phyloP scores from a whole-genome alignment of 2,329 filamentous ascomycete species.

The Monosporascus sp. region DNA sequence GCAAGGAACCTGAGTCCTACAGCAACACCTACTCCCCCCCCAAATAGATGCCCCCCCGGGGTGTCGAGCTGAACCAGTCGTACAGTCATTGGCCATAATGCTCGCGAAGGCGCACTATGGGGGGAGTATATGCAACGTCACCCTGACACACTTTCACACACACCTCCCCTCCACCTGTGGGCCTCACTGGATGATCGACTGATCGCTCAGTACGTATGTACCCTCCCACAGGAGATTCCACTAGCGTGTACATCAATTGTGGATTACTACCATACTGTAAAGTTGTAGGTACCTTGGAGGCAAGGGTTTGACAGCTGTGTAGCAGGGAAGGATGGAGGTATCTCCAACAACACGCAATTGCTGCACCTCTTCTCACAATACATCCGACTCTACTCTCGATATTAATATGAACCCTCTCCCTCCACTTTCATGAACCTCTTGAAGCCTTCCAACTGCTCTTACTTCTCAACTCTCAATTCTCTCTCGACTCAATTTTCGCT shows the following conservation, averaged over 20 bases:
- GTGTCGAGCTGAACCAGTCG: neutral
- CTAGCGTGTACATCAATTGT: neutral
- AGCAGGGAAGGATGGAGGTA: neutral
- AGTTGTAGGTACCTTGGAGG: neutral
- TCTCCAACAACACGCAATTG: neutral
- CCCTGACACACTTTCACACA: neutral
- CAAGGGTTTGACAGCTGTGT: neutral
- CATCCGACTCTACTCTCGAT: neutral
- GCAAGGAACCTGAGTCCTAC: constrained; percentile 3
- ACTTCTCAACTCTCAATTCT: neutral
- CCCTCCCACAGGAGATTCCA: neutral
- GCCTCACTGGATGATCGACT: neutral
- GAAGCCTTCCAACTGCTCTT: neutral
- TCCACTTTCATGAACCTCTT: neutral
- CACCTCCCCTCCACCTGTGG: neutral
- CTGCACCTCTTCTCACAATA: neutral
- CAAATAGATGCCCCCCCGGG: neutral
- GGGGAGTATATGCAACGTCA: neutral
- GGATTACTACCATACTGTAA: neutral
- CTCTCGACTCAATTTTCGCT: neutral
- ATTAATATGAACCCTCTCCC: neutral
- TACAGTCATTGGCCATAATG: neutral
- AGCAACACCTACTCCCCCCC: constrained; percentile 1
- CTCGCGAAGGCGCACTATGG: neutral
- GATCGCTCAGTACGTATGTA: neutral